Conservation (phyloP, 805 yeast genomes). For the Candida qinlingensis region DNA sequence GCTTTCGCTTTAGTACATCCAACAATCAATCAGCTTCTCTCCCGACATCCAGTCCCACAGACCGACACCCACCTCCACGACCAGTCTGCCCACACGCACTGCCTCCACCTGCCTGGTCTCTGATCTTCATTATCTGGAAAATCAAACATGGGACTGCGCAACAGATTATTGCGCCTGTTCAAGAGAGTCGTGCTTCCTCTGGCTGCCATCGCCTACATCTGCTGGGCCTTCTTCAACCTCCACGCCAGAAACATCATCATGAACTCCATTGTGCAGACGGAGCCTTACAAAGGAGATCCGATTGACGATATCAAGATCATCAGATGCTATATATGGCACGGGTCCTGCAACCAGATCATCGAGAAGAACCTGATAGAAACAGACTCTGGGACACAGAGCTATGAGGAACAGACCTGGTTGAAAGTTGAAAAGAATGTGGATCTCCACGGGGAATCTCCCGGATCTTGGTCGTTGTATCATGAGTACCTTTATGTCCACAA, state of each 20-base stretch:
- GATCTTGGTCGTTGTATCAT: conserved; percentile 17
- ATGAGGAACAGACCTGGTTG: conserved; percentile 19
- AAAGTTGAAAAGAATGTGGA: conserved; percentile 23
- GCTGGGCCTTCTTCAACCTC: conserved; percentile 13
- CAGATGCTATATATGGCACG: conserved; percentile 28
- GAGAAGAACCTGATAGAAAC: conserved; percentile 5
- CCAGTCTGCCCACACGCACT: neutral
- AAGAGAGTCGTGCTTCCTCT: conserved; percentile 17
- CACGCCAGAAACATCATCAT: conserved; percentile 19
- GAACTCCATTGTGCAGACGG: conserved; percentile 11
- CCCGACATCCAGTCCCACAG: neutral
- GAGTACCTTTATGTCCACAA: conserved; percentile 26
- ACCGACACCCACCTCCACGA: neutral
- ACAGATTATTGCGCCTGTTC: conserved; percentile 8
- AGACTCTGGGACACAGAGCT: conserved; percentile 1
- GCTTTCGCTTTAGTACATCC: no score
- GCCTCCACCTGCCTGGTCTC: neutral
- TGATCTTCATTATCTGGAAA: no score
- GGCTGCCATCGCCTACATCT: conserved; percentile 8
- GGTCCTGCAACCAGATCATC: conserved; percentile 23
- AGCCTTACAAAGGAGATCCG: conserved; percentile 26
- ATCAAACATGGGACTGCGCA: neutral
- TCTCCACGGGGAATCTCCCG: conserved; percentile 14
- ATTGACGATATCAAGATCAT: conserved; percentile 27
- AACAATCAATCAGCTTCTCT: neutral